A percentile compares a stretch with the other conserved stretches of the same genome.
Evolutionary conservation across 2,329 filamentous ascomycete genomes (phyloP).

Genomic region (Pseudogymnoascus sp.): DNA sequence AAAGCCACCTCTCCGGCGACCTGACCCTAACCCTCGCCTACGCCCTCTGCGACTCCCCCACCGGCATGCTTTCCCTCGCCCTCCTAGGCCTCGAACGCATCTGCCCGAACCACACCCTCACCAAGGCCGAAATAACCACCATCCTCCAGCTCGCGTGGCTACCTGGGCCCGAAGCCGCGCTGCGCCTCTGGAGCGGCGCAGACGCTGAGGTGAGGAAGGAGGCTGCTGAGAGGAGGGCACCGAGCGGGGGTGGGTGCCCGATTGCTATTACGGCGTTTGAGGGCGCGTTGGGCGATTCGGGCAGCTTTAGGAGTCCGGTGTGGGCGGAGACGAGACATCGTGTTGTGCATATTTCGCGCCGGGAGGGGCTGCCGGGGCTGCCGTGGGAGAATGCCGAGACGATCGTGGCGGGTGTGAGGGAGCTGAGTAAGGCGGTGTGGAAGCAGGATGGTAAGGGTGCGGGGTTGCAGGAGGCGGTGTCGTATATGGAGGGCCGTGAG

Average conservation of each 20-base stretch:
- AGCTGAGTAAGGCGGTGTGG: neutral
- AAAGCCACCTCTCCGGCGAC: slow-evolving; percentile 35
- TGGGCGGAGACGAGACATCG: slow-evolving; percentile 1
- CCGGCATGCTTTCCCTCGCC: slow-evolving; percentile 48
- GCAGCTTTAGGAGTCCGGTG: neutral
- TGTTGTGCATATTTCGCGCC: neutral
- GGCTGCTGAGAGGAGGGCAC: neutral
- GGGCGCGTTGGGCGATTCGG: neutral
- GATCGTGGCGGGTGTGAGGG: neutral
- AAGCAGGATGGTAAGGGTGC: neutral
- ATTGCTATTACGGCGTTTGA: neutral
- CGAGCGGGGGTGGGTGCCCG: neutral
- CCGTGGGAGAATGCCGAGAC: slow-evolving; percentile 6
- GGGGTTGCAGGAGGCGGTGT: neutral
- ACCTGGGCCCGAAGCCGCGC: slow-evolving; percentile 53
- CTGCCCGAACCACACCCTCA: slow-evolving; percentile 35
- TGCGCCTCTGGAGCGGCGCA: slow-evolving; percentile 45
- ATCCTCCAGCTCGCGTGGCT: slow-evolving; percentile 57
- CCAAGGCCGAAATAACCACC: slow-evolving; percentile 48
- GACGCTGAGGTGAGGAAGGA: slow-evolving; percentile 14
- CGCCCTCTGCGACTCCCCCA: slow-evolving; percentile 54
- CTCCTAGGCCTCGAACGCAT: slow-evolving; percentile 39
- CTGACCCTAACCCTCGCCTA: slow-evolving; percentile 45
- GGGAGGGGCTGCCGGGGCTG: neutral
- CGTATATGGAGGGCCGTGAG: neutral